Percentiles rank a stretch among this genome's conserved stretches.
These are phyloP conservation scores for Sporothrix curviconia DNA, from an alignment of 2,329 filamentous ascomycete species.

Conservation along the genomic window DNA sequence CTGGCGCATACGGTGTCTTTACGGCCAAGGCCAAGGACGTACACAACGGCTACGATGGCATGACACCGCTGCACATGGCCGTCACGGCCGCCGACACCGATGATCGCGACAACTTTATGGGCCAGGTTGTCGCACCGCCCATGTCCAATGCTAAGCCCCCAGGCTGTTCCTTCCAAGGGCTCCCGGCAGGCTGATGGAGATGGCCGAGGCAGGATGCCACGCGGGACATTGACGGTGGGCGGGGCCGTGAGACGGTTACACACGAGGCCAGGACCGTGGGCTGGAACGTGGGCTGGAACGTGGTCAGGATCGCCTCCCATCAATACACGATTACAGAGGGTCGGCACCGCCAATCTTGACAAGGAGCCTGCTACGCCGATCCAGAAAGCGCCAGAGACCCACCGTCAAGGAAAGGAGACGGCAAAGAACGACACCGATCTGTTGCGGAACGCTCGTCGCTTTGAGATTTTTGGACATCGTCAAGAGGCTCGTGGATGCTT, in stretches of 20 bases:
- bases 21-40: background rate
- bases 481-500: constrained; percentile 2
- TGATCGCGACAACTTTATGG: background rate
- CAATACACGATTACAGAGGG: too few relatives aligned
- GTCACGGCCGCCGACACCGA: background rate
- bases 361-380: background rate
- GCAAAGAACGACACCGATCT: background rate
- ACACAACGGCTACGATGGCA: background rate
- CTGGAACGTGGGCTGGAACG: too few relatives aligned
- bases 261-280: too few relatives aligned
- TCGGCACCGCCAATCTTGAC: background rate
- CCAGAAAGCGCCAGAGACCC: background rate
- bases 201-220: too few relatives aligned
- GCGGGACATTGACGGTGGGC: too few relatives aligned
- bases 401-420: background rate
- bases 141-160: background rate
- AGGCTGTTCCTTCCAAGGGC: background rate
- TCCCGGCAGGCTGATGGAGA: background rate
- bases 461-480: background rate
- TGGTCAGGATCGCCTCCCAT: too few relatives aligned
- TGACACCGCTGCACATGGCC: constrained; percentile 11
- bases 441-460: background rate
- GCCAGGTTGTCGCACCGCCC: background rate
- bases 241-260: too few relatives aligned
- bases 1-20: background rate